These are phyloP conservation scores for Trichoderma citrinoviride DNA, from an alignment of 2,329 filamentous ascomycete species.

Conservation along the genomic window DNA sequence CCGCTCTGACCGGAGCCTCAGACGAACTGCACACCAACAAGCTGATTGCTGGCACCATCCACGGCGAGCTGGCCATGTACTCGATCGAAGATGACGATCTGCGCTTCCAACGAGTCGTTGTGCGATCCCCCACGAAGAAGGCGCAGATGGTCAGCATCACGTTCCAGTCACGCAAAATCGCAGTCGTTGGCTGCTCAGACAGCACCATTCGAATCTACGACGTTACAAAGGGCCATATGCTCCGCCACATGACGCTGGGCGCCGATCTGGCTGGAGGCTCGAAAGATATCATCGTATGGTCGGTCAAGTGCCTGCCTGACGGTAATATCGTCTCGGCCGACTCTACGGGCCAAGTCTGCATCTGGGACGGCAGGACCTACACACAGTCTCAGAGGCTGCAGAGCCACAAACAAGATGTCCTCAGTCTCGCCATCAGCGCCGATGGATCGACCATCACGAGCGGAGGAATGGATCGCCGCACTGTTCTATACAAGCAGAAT, in stretches of 20 bases:
- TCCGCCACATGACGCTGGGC: conserved; percentile 83
- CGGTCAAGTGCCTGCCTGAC: conserved; percentile 80
- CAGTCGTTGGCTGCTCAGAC: conserved; percentile 93
- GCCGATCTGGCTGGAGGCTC: conserved; percentile 72
- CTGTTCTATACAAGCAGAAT: conserved; percentile 74
- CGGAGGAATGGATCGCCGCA: conserved; percentile 86
- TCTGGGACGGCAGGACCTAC: conserved; percentile 93
- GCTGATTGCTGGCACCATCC: conserved; percentile 82
- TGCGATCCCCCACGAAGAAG: conserved; percentile 76
- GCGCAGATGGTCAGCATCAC: conserved; percentile 86
- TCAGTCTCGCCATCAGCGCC: conserved; percentile 78
- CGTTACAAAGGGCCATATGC: conserved; percentile 69
- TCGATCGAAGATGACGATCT: conserved; percentile 83
- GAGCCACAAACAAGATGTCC: conserved; percentile 82
- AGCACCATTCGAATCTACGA: conserved; percentile 92
- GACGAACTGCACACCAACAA: conserved; percentile 49
- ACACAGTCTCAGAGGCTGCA: conserved; percentile 83
- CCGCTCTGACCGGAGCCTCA: conserved; percentile 29
- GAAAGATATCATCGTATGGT: conserved; percentile 89
- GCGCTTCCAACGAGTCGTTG: conserved; percentile 72
- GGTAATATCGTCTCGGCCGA: conserved; percentile 93
- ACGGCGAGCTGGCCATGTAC: conserved; percentile 84
- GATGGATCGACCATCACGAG: conserved; percentile 83
- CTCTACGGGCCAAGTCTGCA: conserved; percentile 86
- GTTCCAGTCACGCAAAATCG: conserved; percentile 79